phyloP scores from a whole-genome alignment of 1,284 basidiomycete genomes.

The Garcileccinum viscosum region DNA sequence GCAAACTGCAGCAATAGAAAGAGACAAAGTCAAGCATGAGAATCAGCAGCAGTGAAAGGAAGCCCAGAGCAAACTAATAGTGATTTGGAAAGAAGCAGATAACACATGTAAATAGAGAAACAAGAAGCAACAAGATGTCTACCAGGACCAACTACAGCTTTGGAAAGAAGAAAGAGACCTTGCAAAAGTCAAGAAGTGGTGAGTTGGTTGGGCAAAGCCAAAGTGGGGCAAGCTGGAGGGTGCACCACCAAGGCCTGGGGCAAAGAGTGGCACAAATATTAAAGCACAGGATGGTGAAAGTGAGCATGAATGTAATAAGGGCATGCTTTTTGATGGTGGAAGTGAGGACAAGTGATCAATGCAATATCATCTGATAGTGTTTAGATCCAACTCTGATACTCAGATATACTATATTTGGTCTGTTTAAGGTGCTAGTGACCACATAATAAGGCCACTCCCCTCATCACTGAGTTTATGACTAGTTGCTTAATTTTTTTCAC shows the following conservation, averaged over 20 bases:
- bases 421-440: background rate
- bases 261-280: background rate
- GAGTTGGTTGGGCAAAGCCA: background rate
- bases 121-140: background rate
- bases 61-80: background rate
- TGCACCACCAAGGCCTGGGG: background rate
- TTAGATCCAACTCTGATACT: background rate
- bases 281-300: background rate
- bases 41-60: background rate
- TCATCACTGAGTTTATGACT: background rate
- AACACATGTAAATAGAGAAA: background rate
- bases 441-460: background rate
- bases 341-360: background rate
- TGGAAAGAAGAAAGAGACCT: background rate
- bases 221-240: background rate
- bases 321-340: background rate
- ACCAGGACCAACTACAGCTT: background rate
- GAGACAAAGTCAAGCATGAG: background rate
- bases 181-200: background rate
- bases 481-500: background rate
- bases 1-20: background rate
- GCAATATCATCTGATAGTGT: background rate
- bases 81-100: background rate
- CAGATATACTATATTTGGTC: conserved; percentile 1
- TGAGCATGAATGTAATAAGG: background rate